Conservation (phyloP, 2,329 filamentous ascomycete genomes). For the Nemania sp. region DNA sequence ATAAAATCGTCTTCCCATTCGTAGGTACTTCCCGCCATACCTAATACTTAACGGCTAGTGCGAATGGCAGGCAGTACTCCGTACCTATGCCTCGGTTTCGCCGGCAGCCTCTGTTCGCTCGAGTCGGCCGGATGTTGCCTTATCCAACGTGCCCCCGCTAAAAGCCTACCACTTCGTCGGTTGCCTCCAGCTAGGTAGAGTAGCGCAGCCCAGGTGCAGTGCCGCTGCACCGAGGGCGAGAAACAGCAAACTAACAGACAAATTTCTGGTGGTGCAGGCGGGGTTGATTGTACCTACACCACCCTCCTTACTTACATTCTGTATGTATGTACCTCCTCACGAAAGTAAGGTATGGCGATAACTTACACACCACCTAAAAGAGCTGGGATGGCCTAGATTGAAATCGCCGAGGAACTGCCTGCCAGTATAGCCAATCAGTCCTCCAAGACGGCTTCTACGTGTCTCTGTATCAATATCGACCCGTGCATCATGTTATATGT, state of each 20-base stretch:
- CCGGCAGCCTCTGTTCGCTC: conserved; percentile 9
- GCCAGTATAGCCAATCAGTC: conserved; percentile 29
- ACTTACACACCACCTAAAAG: no score
- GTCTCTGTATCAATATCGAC: no score
- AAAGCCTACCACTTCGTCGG: conserved; percentile 8
- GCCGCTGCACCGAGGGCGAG: background rate
- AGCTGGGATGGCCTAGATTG: no score
- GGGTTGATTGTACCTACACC: no score
- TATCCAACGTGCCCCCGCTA: background rate
- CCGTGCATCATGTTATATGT: no score
- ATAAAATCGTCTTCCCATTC: background rate
- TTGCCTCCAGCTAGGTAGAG: conserved; percentile 18
- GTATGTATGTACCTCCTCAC: no score
- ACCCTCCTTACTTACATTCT: no score
- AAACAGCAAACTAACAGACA: background rate
- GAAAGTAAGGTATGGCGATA: no score
- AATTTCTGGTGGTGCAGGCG: no score
- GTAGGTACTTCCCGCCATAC: background rate
- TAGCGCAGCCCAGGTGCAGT: no score
- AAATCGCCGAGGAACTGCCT: conserved; percentile 33
- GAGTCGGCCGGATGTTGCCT: background rate
- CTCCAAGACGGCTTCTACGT: conserved; percentile 4
- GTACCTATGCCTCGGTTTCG: conserved; percentile 12
- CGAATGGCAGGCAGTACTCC: background rate
- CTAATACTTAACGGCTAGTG: background rate